Evolutionary conservation across 176 grass and related monocot genomes (phyloP).

Genomic region (Puccinellia tenuiflora): DNA sequence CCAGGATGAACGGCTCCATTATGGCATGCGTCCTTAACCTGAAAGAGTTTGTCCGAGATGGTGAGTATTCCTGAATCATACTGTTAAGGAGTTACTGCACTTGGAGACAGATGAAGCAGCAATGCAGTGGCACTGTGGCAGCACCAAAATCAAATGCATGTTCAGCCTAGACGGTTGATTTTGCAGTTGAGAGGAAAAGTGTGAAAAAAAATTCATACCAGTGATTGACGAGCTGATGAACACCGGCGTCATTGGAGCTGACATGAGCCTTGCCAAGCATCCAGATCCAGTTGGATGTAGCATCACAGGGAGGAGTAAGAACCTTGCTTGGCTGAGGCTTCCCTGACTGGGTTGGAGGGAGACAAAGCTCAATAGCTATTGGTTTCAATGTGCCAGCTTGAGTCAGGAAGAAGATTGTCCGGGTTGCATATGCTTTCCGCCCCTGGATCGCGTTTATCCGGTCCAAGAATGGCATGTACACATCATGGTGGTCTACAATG

Average conservation of each 20-base stretch:
- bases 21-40: constrained; percentile 90
- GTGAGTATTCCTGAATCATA: neutral
- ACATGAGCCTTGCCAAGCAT: constrained; percentile 98
- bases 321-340: constrained; percentile 50
- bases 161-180: neutral
- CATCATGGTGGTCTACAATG: constrained; percentile 74
- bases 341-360: constrained; percentile 56
- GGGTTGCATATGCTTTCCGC: constrained; percentile 83
- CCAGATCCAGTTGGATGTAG: constrained; percentile 92
- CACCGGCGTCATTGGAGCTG: constrained; percentile 87
- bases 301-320: constrained; percentile 73
- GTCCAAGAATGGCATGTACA: constrained; percentile 83
- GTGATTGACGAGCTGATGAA: constrained; percentile 94
- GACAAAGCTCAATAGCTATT: constrained; percentile 78
- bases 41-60: neutral
- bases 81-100: neutral
- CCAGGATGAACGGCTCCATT: constrained; percentile 98
- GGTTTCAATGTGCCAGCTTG: constrained; percentile 84
- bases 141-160: neutral
- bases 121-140: neutral
- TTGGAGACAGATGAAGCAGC: neutral
- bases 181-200: neutral
- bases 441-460: constrained; percentile 82
- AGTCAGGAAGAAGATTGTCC: constrained; percentile 82
- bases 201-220: constrained; percentile 39